Base-by-base conservation (phyloP, 768 basidiomycete species). In the Thelephora ganbajun region DNA sequence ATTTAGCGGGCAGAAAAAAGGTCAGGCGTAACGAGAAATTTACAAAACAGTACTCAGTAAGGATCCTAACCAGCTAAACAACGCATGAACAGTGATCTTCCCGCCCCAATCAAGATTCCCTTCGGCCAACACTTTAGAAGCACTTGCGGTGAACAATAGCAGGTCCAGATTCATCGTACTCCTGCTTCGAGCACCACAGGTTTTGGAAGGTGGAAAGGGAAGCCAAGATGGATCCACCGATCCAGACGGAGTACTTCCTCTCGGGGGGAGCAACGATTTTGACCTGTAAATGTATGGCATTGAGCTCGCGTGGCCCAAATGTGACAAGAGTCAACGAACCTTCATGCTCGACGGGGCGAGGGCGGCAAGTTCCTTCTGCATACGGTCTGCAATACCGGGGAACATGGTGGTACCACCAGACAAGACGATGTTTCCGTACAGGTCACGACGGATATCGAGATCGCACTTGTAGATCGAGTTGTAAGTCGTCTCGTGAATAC, bases 381-480 rank as follows among this genome's bases (percentile, higher is more conserved):
- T 79, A 56, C 79, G 72, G 66, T 79, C 76, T 54, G 76, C 71
- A 57, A 76, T 76, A 65, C 74, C 76, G 47, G 70, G 70, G 73
- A 75, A 76, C 72, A 76, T 75, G 57, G 73, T 76, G 54, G 73
- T 74, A 59, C 76, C 76, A 55, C 74, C 76, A 41, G 74, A 76
- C 55, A 79, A 68, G 46, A 77, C 75, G 56, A 78, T 72, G 69
- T 77, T 77, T 54, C 74, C 74, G 63, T 67, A 68, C 47, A 66
- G 61, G 48, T 67, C 66, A 61, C 76, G 76, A 62, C 76, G 69
- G 61, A 79, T 76, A 60, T 79, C 66, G 41, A 70, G 57, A 56
- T 72, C 70, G 56, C 71, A 85, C 70, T 83, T 83, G 73, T 76
- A 80, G 73, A 87, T 85, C 33, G 89, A 90, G 77, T 89, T 89